Evolutionary conservation across 78 protist species (phyloP), one percentile per base, ranked within the genome.

Genomic region (Salpingoeca rosetta): DNA sequence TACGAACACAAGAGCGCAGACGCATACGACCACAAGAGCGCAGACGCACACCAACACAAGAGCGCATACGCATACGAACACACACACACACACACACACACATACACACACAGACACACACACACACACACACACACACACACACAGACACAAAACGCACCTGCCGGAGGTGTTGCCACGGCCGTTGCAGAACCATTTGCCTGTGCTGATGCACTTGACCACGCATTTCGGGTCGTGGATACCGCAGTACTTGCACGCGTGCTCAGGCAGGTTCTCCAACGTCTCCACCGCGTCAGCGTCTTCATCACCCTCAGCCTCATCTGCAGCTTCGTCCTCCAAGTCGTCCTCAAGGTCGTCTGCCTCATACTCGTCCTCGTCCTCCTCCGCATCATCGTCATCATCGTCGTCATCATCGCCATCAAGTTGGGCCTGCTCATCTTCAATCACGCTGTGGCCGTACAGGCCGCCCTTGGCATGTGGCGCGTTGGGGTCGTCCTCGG

Each of bases 141-240:
- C n/a, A n/a, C n/a, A n/a, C n/a, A n/a, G n/a, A n/a, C n/a, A n/a
- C n/a, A n/a, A n/a, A 51, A 7, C 65, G 31, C 7, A 51, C 65
- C 65, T 51, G 41, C 90, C 95, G 2, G 86, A 65, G 12, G 93
- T 90, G 83, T 76, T 86, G 17, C 94, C 96, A 3, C 92, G 90
- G 25, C 94, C 89, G 88, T 98, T 98, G 88, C 99, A 98, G 89
- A 98, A 96, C 99, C 99, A 98, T 77, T 93, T 92, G 35, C 88
- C 89, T 81, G 96, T 91, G 11, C 72, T 76, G 40, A 57, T 74
- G 89, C 99, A 98, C 74, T 86, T 81, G 27, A 96, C 98, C 11
- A 97, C 96, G 22, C 93, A 86, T 25, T 86, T 84, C 31, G 97
- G 92, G 88, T 91, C 90, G 90, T 92, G 95, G 26, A 92, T 85